These are phyloP conservation scores for Aureobasidium sp. DNA, from an alignment of 2,329 filamentous ascomycete species.

Conservation along the genomic window DNA sequence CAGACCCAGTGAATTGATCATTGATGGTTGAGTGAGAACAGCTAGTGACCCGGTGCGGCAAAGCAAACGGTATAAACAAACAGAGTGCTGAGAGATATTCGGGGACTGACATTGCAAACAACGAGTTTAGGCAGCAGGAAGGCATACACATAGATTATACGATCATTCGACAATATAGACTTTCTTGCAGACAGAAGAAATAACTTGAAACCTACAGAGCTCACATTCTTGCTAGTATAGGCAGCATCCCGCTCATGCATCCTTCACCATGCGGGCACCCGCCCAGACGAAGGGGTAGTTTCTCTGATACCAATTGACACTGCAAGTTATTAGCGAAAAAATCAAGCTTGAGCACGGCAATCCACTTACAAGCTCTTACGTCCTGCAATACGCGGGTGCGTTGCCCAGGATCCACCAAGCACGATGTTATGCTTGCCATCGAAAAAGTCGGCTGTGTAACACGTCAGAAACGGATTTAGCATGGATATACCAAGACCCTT, in stretches of 20 bases:
- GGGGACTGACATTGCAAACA: not conserved
- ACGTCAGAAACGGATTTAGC: slow-evolving; percentile 4
- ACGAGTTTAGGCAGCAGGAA: not conserved
- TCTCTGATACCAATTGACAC: slow-evolving; percentile 95
- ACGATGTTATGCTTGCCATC: slow-evolving; percentile 93
- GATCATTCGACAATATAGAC: not conserved
- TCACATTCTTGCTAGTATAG: not conserved
- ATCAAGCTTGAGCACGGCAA: not conserved
- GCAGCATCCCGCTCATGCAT: slow-evolving; percentile 11
- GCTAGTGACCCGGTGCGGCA: not conserved
- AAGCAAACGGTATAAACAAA: not conserved
- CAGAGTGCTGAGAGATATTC: not conserved
- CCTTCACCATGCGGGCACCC: slow-evolving; percentile 67
- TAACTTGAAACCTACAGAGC: not conserved
- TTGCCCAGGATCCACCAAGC: slow-evolving; percentile 92
- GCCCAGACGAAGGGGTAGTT: slow-evolving; percentile 91
- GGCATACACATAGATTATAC: not conserved
- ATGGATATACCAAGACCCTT: slow-evolving; percentile 21
- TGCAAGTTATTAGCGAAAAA: slow-evolving; percentile 26
- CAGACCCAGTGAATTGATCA: not conserved
- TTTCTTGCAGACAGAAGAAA: not conserved
- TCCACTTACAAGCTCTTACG: slow-evolving; percentile 75
- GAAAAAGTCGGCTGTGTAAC: slow-evolving; percentile 72
- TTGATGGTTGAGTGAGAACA: not conserved
- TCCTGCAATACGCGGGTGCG: slow-evolving; percentile 82